phyloP scores from a whole-genome alignment of 164 flowering plant species.

The Macadamia integrifolia region DNA sequence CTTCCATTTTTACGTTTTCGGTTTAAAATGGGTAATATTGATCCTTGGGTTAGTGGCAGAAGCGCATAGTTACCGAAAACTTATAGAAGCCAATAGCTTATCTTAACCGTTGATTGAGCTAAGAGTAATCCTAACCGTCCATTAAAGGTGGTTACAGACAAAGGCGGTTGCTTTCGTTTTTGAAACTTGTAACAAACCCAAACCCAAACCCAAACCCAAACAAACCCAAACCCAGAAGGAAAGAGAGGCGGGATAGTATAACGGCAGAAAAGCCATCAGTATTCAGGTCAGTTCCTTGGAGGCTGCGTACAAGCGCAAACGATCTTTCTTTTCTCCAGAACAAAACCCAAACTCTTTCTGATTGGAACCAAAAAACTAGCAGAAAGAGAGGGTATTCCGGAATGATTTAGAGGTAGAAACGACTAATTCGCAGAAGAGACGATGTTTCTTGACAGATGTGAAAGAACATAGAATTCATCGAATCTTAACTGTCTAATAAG shows the following conservation, averaged over 20 bases:
- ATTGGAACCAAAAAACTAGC: constrained; percentile 6
- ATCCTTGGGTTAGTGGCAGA: too few species aligned
- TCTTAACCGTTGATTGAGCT: too few species aligned
- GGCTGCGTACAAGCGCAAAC: constrained; percentile 58
- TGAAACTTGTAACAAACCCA: too few species aligned
- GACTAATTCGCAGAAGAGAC: constrained; percentile 12
- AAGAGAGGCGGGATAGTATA: not conserved
- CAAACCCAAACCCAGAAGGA: too few species aligned
- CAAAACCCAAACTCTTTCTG: constrained; percentile 9
- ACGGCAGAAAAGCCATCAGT: constrained; percentile 11
- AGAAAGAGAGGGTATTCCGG: constrained; percentile 14
- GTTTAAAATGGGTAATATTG: too few species aligned
- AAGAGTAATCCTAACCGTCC: too few species aligned
- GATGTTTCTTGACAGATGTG: constrained; percentile 5
- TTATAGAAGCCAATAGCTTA: too few species aligned
- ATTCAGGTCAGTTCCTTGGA: constrained; percentile 26
- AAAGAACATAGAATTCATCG: constrained; percentile 1
- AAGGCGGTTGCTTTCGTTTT: too few species aligned
- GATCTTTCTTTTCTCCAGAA: constrained; percentile 25
- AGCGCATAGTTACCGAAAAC: too few species aligned
- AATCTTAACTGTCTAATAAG: not conserved
- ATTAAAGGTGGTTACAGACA: too few species aligned
- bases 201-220: too few species aligned
- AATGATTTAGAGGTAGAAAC: constrained; percentile 11
- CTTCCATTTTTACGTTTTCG: too few species aligned